Evolutionary conservation across 2,329 filamentous ascomycete genomes (phyloP), one percentile per base, ranked within the genome.

Genomic region (Calonectria hongkongensis): DNA sequence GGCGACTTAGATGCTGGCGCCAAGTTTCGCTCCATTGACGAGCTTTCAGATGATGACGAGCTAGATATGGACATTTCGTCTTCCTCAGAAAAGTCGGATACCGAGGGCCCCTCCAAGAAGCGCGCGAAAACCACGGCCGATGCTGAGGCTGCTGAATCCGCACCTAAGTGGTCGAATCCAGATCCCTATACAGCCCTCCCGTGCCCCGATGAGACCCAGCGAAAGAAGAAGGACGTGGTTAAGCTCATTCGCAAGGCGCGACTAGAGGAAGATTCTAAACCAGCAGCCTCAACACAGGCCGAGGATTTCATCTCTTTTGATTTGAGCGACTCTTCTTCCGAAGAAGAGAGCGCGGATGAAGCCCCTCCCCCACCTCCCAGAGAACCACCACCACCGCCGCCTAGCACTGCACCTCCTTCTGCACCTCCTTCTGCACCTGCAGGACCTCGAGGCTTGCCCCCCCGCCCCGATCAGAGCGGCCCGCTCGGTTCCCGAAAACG

Each of bases 281-380:
- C 87, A 0, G 85, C 87, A 13, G 85, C 89, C 1, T 88, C 91
- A 27, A 87, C 89, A 1, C 89, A 92, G 58, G 88, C 89, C 27
- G 93, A 94, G 71, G 96, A 99, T 77, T 98, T 98, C 81, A 98
- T 99, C 68, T 97, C 96, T 0, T 94, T 96, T 72, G 94, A 92
- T 76, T 88, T 94, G 54, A 90, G 89, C 58, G 91, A 93, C 67
- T 89, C 89, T 30, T 88, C 90, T 48, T 86, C 86, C 1, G 82
- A 84, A 7, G 77, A 78, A 0, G 79, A 75, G 18, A 75, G 75
- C 12, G 41, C 73, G 16, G 74, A 77, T 16, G 72, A 77, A 33
- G 70, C 72, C 25, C 64, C 76, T 21, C 65, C 76, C 9, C 73
- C 77, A 16, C 76, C 76, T 16, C 74, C 74, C 2, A 36, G 67